Conservation (phyloP, 1,284 basidiomycete genomes). For the Agaricales sp. region DNA sequence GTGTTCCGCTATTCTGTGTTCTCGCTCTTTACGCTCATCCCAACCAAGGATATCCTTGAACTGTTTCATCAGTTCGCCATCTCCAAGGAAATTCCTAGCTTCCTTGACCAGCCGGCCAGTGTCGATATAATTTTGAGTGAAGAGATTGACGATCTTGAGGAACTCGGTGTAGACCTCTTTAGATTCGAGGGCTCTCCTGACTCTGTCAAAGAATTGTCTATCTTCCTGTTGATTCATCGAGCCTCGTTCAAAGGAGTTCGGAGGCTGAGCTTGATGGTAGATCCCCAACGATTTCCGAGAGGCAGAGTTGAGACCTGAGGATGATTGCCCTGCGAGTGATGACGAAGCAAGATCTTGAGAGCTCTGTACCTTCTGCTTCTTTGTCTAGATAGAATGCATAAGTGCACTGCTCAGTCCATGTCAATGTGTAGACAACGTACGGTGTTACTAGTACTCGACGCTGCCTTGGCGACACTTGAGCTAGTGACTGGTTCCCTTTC, state of each 20-base stretch:
- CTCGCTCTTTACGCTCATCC: constrained; percentile 60
- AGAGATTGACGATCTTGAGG: constrained; percentile 90
- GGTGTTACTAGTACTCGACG: neutral
- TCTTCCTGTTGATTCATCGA: constrained; percentile 52
- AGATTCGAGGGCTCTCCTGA: constrained; percentile 82
- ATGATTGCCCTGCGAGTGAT: neutral
- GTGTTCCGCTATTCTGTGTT: constrained; percentile 35
- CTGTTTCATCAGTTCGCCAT: constrained; percentile 71
- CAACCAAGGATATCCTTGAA: constrained; percentile 92
- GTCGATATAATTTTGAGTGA: constrained; percentile 92
- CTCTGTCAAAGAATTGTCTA: constrained; percentile 87
- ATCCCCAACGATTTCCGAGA: constrained; percentile 14
- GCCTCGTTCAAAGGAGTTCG: constrained; percentile 18
- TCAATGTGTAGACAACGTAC: neutral
- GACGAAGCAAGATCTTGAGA: constrained; percentile 8
- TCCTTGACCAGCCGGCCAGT: constrained; percentile 71
- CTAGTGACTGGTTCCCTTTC: constrained; percentile 18
- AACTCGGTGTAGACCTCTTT: constrained; percentile 93
- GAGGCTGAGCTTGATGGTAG: constrained; percentile 19
- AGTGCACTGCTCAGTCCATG: no score
- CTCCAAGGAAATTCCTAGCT: constrained; percentile 52
- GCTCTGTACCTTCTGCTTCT: neutral
- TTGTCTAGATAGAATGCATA: neutral
- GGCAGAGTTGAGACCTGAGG: no score
- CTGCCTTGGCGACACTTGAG: constrained; percentile 4